phyloP scores from a whole-genome alignment of 495 filamentous ascomycete genomes.

The Hypoxylon fuscum region DNA sequence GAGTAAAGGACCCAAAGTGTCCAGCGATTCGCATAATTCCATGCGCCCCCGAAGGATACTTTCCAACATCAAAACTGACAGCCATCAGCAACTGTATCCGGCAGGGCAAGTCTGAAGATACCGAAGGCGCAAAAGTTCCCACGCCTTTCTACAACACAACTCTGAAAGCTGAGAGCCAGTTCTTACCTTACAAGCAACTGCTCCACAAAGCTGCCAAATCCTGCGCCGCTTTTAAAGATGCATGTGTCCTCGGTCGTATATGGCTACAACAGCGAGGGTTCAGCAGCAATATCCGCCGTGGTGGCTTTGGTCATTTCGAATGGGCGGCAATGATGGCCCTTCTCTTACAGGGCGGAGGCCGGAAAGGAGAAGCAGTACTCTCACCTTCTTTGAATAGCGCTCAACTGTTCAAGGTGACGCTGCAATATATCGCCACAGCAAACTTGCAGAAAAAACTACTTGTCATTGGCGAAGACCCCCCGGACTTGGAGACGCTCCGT shows the following conservation, averaged over 20 bases:
- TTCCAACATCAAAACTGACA: conserved; percentile 71
- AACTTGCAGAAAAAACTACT: conserved; percentile 73
- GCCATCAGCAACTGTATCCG: conserved; percentile 78
- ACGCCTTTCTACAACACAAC: conserved; percentile 92
- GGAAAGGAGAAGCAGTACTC: conserved; percentile 73
- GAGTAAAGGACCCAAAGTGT: conserved; percentile 45
- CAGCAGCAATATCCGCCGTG: conserved; percentile 67
- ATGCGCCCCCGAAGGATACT: conserved; percentile 69
- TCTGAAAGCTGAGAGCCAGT: conserved; percentile 77
- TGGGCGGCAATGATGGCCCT: conserved; percentile 83
- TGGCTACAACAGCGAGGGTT: conserved; percentile 94
- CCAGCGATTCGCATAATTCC: conserved; percentile 82
- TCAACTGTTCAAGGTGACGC: conserved; percentile 89
- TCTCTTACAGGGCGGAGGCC: conserved; percentile 77
- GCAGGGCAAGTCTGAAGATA: conserved; percentile 44
- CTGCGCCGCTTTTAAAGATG: conserved; percentile 78
- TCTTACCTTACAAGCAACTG: conserved; percentile 75
- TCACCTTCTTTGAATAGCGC: conserved; percentile 85
- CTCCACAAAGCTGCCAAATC: conserved; percentile 70
- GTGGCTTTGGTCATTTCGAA: conserved; percentile 94
- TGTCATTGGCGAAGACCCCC: conserved; percentile 53
- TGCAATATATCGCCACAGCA: conserved; percentile 81
- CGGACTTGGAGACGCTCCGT: conserved; percentile 45
- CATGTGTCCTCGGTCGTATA: conserved; percentile 82
- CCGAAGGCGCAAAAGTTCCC: conserved; percentile 55